Conservation (phyloP, 2,329 filamentous ascomycete species). For the Diplodia intermedia region DNA sequence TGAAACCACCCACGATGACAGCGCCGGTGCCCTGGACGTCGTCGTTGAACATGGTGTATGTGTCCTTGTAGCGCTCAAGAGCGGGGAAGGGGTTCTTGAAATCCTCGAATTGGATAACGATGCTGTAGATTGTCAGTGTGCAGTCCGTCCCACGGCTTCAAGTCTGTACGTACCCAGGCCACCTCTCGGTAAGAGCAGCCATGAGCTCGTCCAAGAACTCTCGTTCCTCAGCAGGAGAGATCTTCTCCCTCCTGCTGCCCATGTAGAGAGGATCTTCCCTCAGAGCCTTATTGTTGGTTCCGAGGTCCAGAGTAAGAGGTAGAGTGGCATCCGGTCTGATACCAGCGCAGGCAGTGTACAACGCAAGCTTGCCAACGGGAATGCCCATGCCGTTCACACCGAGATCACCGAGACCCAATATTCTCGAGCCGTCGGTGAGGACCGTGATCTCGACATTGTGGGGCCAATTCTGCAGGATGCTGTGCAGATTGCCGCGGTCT, state of each 20-base stretch:
- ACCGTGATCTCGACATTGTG: constrained; percentile 95
- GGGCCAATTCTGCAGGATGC: constrained; percentile 93
- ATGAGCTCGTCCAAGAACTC: constrained; percentile 98
- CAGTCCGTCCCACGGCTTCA: constrained; percentile 9
- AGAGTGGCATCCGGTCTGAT: constrained; percentile 79
- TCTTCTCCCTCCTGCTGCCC: constrained; percentile 83
- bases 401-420: constrained; percentile 89
- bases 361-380: constrained; percentile 91
- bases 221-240: constrained; percentile 77
- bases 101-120: constrained; percentile 92
- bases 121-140: constrained; percentile 55
- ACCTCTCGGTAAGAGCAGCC: constrained; percentile 81
- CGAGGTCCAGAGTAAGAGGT: constrained; percentile 68
- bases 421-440: constrained; percentile 94
- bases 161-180: constrained; percentile 63
- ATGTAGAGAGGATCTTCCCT: constrained; percentile 88
- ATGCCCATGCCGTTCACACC: constrained; percentile 98
- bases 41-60: constrained; percentile 97
- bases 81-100: constrained; percentile 98
- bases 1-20: constrained; percentile 85
- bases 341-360: constrained; percentile 95
- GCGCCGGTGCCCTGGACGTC: constrained; percentile 98
- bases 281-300: constrained; percentile 68
- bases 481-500: constrained; percentile 87
- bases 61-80: constrained; percentile 84